A percentile compares a stretch with the other conserved stretches of the same genome.
Conservation (phyloP, 2,329 filamentous ascomycete species). For the Epichloe sylvatica region DNA sequence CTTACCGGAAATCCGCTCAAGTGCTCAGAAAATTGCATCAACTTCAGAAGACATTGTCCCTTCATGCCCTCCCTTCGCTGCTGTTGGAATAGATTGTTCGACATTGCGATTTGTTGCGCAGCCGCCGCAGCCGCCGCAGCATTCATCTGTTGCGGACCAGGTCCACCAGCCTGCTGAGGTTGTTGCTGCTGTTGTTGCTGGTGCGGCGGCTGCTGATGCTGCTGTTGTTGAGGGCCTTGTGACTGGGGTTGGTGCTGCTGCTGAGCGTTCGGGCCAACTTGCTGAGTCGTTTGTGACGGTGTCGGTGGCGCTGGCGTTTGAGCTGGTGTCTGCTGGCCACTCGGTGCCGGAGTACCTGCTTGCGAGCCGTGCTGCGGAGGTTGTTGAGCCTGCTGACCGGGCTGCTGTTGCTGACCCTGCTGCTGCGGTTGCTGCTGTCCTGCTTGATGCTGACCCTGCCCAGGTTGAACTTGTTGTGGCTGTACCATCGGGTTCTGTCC, state of each 20-base stretch:
- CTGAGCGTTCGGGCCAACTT: conserved; percentile 19
- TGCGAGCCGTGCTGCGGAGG: conserved; percentile 14
- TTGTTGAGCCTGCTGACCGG: conserved; percentile 32
- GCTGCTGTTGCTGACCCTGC: conserved; percentile 28
- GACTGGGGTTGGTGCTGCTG: conserved; percentile 15
- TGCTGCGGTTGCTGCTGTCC: conserved; percentile 30
- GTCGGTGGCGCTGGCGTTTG: conserved; percentile 23
- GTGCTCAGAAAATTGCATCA: conserved; percentile 50
- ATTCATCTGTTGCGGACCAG: conserved; percentile 17
- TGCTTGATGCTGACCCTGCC: conserved; percentile 15
- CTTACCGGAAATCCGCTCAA: conserved; percentile 43
- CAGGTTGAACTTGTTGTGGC: conserved; percentile 12
- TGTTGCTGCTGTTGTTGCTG: conserved; percentile 18
- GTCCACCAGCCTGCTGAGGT: conserved; percentile 2
- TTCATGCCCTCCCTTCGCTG: conserved; percentile 39
- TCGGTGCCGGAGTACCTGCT: conserved; percentile 6
- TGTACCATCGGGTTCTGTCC: conserved; percentile 9
- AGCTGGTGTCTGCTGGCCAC: conserved; percentile 26
- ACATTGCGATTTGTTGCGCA: conserved; percentile 23
- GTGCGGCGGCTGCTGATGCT: conserved; percentile 6
- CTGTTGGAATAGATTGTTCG: conserved; percentile 26
- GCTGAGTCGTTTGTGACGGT: conserved; percentile 5
- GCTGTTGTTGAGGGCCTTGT: conserved; percentile 1
- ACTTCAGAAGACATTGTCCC: conserved; percentile 42
- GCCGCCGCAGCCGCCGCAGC: conserved; percentile 11